A percentile compares a stretch with the other conserved stretches of the same genome.
Conservation (phyloP, 2,329 filamentous ascomycete genomes). For the Pseudogymnoascus pannorum region DNA sequence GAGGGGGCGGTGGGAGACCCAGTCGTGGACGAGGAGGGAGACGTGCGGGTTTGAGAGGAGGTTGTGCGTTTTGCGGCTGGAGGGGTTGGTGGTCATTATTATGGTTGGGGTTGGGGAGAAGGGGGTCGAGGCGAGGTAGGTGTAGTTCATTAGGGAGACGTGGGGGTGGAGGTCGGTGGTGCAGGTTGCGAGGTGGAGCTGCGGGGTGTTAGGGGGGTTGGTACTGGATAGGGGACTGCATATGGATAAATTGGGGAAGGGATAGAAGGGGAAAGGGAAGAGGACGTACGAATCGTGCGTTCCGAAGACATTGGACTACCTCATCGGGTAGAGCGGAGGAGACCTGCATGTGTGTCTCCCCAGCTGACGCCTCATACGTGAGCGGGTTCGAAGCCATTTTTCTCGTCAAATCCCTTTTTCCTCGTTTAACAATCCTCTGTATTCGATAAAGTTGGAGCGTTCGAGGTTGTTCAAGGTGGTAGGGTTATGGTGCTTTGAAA, state of each 20-base stretch:
- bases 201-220: neutral
- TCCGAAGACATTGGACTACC: constrained; percentile 85
- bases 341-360: constrained; percentile 60
- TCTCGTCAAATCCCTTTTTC: neutral
- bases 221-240: constrained; percentile 10
- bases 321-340: constrained; percentile 69
- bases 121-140: constrained; percentile 77
- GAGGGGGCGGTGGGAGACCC: constrained; percentile 87
- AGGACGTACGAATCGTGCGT: constrained; percentile 77
- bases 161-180: constrained; percentile 69
- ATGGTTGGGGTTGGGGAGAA: constrained; percentile 70
- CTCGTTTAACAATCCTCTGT: neutral
- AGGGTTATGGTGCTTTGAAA: neutral
- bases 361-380: constrained; percentile 68
- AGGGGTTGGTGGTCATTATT: constrained; percentile 84
- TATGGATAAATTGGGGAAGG: neutral
- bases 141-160: constrained; percentile 98
- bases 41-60: constrained; percentile 79
- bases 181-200: constrained; percentile 95
- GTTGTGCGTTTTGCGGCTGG: constrained; percentile 74
- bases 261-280: constrained; percentile 11
- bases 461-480: neutral
- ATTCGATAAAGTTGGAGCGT: neutral
- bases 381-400: constrained; percentile 59
- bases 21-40: constrained; percentile 94